Evolutionary conservation across 2,329 filamentous ascomycete species (phyloP), one percentile per base, ranked within the genome.

Genomic region (Emergomyces orientalis): DNA sequence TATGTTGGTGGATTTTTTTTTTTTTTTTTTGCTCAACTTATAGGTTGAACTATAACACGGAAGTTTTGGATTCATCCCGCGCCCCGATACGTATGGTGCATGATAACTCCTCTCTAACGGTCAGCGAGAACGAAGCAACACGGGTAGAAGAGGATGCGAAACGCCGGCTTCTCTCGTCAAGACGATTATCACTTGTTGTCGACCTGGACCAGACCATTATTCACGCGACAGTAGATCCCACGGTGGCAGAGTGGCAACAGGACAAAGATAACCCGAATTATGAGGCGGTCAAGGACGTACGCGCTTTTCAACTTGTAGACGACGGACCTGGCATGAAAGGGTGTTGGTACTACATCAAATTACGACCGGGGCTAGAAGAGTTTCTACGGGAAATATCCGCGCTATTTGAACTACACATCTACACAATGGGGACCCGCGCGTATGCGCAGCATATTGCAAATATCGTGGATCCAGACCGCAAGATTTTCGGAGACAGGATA

Each of bases 191-290:
- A 55, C 82, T 99, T 54, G 94, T 99, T 32, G 94, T 99, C 69
- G 94, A 99, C 81, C 81, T 99, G 62, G 94, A 99, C 74, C 93
- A 97, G 79, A 99, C 94, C 63, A 94, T 99, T 71, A 99, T 99
- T 68, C 94, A 99, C 75, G 94, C 94, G 32, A 96, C 91, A 65
- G 95, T 97, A 71, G 94, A 99, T 69, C 93, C 92, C 7, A 99
- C 94, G 0, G 88, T 99, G 62, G 91, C 88, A 66, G 93, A 99
- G 74, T 99, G 94, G 94, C 90, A 96, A 80, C 83, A 86, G 59
- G 92, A 99, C 74, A 85, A 88, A 30, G 82, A 85, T 3, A 97
- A 96, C 69, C 91, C 94, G 22, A 99, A 99, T 70, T 87, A 97
- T 74, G 86, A 89, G 25, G 90, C 92, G 4, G 88, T 99, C 70